Base-by-base conservation (phyloP, 75 land plant species). In the Cryptomeria japonica region DNA sequence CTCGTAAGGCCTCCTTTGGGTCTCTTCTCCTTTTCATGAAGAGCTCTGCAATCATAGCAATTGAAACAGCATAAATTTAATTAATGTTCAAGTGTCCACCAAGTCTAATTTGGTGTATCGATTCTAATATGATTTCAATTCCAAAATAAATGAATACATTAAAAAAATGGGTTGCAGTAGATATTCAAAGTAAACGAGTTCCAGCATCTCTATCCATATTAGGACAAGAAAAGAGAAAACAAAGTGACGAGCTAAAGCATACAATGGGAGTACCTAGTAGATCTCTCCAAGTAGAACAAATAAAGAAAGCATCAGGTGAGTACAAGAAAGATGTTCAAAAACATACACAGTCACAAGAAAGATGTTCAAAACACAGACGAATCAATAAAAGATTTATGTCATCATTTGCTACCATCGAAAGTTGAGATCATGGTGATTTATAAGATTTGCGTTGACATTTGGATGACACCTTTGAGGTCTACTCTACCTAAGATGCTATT, bases 11-110 rank as follows among this genome's bases (percentile, higher is more conserved):
- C 49, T 8, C 94, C 88, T 38, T 86, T 92, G 19, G 72, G 82
- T 19, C 91, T 83, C 18, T 55, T 25, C 75, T 94, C 95, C 83
- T 89, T 86, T 78, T 94, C 94, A 88, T 94, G 95, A 7, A 94
- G 85, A n/a, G 94, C 90, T 86, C 95, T 94, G 89, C 86, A 87
- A 87, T 77, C n/a, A 87, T 5, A 80, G 44, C 31, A 80, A 80
- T 44, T 28, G 19, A 80, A 80, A 80, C 19, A 42, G 49, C 42
- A 42, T 80, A 5, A 39, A 39, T 10, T 38, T 61, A 34, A 41
- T 18, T 38, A 13, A 38, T 36, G n/a, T 19, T 3, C 44, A 61
- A 38, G 41, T 25, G 22, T 39, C 79, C 39, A 22, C 79, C 14
- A 22, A 37, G 2, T 80, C 39, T 28, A 39, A 25, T 80, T 80